Percentiles rank a stretch among this genome's conserved stretches.
These are phyloP conservation scores for Neurospora pannonica DNA, from an alignment of 495 filamentous ascomycete genomes.

Conservation along the genomic window DNA sequence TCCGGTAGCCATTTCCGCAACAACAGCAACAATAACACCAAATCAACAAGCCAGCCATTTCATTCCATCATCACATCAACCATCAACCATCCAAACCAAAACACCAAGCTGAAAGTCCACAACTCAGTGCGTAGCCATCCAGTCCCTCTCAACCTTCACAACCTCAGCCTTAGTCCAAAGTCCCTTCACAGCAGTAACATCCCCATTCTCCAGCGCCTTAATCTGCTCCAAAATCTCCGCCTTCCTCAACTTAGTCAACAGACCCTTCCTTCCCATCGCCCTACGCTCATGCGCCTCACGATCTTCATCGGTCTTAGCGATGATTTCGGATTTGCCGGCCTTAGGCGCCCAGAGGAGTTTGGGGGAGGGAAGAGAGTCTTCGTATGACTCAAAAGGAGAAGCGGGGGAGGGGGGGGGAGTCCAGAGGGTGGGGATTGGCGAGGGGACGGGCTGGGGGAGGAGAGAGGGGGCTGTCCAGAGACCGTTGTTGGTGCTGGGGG, in stretches of 20 bases:
- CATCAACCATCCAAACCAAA: background rate
- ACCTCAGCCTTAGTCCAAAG: constrained; percentile 5
- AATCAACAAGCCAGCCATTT: background rate
- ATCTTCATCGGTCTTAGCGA: constrained; percentile 12
- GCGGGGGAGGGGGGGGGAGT: background rate
- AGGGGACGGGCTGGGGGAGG: background rate
- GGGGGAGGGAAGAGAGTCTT: background rate
- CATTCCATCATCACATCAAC: background rate
- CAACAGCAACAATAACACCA: background rate
- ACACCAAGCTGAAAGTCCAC: too few relatives aligned
- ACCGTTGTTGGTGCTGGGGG: background rate
- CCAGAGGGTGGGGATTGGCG: background rate
- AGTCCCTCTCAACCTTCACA: background rate
- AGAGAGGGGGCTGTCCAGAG: constrained; percentile 3
- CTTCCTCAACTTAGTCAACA: constrained; percentile 3
- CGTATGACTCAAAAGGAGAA: background rate
- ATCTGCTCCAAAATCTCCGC: constrained; percentile 19
- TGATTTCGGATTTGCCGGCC: background rate
- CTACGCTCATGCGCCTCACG: constrained; percentile 6
- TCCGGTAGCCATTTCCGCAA: background rate
- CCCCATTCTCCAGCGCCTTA: constrained; percentile 9
- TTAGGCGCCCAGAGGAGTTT: background rate
- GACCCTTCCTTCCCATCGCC: constrained; percentile 7
- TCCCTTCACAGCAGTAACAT: background rate
- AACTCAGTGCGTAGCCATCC: background rate